phyloP scores from a whole-genome alignment of 2,329 filamentous ascomycete species.

The Fusarium transvaalense region DNA sequence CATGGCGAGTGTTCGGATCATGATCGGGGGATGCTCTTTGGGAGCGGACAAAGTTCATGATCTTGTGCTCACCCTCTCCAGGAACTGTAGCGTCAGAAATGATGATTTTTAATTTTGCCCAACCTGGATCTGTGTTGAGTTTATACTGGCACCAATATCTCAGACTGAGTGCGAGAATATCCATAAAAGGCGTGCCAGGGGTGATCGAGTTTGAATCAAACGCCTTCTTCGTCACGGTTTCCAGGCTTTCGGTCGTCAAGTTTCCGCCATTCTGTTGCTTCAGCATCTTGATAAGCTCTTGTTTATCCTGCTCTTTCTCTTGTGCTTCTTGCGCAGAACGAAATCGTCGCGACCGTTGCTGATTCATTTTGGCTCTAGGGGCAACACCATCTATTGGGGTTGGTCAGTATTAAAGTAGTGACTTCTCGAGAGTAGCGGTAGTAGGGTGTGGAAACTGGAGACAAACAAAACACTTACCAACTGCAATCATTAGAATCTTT shows the following conservation, averaged over 20 bases:
- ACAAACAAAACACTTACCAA: slow-evolving; percentile 69
- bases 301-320: slow-evolving; percentile 92
- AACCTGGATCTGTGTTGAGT: slow-evolving; percentile 94
- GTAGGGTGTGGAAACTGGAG: background rate
- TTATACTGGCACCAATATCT: slow-evolving; percentile 99
- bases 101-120: slow-evolving; percentile 96
- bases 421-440: background rate
- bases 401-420: slow-evolving; percentile 45
- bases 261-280: slow-evolving; percentile 80
- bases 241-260: slow-evolving; percentile 70
- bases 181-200: slow-evolving; percentile 98
- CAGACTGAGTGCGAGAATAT: slow-evolving; percentile 88
- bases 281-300: slow-evolving; percentile 86
- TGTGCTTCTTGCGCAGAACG: slow-evolving; percentile 93
- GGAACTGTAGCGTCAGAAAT: slow-evolving; percentile 98
- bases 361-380: slow-evolving; percentile 99
- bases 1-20: slow-evolving; percentile 95
- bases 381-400: slow-evolving; percentile 83
- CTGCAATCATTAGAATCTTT: slow-evolving; percentile 96
- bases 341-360: slow-evolving; percentile 96
- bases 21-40: slow-evolving; percentile 92
- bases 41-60: slow-evolving; percentile 97
- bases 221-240: slow-evolving; percentile 81
- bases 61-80: slow-evolving; percentile 98
- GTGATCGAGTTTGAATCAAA: slow-evolving; percentile 93